Evolutionary conservation across 2,329 filamentous ascomycete species (phyloP).

Genomic region (Alternaria arbusti): DNA sequence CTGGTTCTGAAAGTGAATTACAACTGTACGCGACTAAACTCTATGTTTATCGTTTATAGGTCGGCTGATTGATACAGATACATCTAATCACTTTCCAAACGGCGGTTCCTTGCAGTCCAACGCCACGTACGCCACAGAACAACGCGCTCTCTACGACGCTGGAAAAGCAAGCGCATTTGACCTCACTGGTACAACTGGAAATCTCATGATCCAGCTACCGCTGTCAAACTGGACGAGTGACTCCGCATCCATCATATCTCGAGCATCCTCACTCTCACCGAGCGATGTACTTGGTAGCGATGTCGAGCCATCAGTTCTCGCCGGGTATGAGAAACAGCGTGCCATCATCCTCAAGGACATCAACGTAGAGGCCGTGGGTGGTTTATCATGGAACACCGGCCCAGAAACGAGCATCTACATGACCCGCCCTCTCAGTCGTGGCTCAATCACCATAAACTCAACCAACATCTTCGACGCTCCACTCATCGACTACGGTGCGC

Average conservation of each 20-base stretch:
- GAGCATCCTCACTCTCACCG: neutral
- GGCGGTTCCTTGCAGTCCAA: constrained; percentile 26
- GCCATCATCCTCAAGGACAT: constrained; percentile 23
- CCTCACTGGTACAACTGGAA: constrained; percentile 27
- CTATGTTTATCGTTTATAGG: neutral
- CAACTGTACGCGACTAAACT: constrained; percentile 19
- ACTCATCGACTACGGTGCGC: constrained; percentile 38
- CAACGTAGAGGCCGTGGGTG: constrained; percentile 25
- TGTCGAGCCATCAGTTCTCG: constrained; percentile 1
- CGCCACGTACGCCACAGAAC: constrained; percentile 35
- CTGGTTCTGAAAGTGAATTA: constrained; percentile 25
- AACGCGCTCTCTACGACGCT: constrained; percentile 33
- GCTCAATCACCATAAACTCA: constrained; percentile 42
- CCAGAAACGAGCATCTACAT: constrained; percentile 33
- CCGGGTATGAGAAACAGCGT: constrained; percentile 37
- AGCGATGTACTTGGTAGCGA: neutral
- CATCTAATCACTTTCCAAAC: constrained; percentile 23
- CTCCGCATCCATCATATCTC: constrained; percentile 22
- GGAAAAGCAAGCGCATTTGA: constrained; percentile 35
- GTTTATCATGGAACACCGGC: constrained; percentile 33
- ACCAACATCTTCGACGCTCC: constrained; percentile 31
- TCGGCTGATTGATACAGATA: constrained; percentile 1
- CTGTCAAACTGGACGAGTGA: constrained; percentile 17
- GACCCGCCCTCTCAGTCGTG: constrained; percentile 44
- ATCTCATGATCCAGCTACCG: constrained; percentile 23